A percentile compares a stretch with the other conserved stretches of the same genome.
Conservation (phyloP, 441 rosid species). For the Metrosideros polymorpha region DNA sequence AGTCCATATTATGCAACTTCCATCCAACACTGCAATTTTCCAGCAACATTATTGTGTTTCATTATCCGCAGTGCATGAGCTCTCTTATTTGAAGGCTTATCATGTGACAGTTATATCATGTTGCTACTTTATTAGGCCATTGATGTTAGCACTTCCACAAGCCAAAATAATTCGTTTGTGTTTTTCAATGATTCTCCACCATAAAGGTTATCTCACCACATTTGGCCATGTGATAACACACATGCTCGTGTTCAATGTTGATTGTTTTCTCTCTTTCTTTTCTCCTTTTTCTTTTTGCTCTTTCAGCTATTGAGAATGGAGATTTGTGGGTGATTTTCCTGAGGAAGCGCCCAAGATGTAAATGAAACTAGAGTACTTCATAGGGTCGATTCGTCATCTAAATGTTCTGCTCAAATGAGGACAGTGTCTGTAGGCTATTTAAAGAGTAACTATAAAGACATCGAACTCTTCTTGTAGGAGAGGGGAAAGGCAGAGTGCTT, state of each 20-base stretch:
- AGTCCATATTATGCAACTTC: background rate
- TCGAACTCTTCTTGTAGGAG: background rate
- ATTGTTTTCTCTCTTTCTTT: background rate
- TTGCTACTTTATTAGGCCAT: no score
- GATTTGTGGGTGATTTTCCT: background rate
- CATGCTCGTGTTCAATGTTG: background rate
- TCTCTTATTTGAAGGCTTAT: background rate
- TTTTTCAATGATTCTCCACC: no score
- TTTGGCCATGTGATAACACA: no score
- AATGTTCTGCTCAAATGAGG: background rate
- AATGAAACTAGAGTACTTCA: background rate
- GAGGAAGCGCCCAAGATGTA: background rate
- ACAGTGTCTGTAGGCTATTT: background rate
- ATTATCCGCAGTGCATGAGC: background rate
- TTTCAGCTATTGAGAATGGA: background rate
- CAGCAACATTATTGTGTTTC: background rate
- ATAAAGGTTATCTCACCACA: no score
- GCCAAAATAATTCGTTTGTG: no score
- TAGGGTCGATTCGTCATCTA: background rate
- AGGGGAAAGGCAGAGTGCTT: background rate
- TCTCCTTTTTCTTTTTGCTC: no score
- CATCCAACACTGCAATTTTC: background rate
- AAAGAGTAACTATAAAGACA: background rate
- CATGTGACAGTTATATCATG: background rate
- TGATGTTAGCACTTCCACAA: rapidly evolving